Base-by-base conservation (phyloP, 441 rosid species). In the Erysimum pusillum region DNA sequence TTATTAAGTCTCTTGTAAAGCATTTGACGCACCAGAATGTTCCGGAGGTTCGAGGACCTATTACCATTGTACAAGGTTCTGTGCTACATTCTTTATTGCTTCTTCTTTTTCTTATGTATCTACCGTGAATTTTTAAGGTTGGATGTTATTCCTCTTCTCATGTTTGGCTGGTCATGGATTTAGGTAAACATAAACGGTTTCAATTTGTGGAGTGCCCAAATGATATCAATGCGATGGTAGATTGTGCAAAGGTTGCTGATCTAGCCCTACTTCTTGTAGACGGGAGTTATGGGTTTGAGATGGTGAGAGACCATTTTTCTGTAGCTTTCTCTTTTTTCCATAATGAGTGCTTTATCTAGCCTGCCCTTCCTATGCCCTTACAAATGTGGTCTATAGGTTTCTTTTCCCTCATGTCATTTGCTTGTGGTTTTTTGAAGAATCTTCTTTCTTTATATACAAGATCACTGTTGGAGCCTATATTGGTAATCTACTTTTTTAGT, bases 201-300 rank as follows among this genome's bases (percentile, higher is more conserved):
- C 98, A 92, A 57, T 91, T 94, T 84, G 98, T 94, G 77, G 97
- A 94, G 85, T 92, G 99, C 70, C 98, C 98, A 12, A 92, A 90
- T 86, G 97, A 94, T 73, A 88, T 94, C 76, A 94, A 94, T 80
- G 96, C 94, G 74, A 94, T 94, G 99, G 83, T 94, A 48, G 98
- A 92, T 79, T 88, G 93, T 74, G 98, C 98, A 17, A 94, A 94
- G 82, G 79, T 80, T 83, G 97, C 98, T 78, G 98, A 94, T 86
- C 76, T 94, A 69, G 98, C 98, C 34, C 65, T 94, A 76, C 94
- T 94, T 66, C 85, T 94, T 64, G 85, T 88, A 63, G 97, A 92
- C 68, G 99, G 96, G 83, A 92, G 99, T 83, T 94, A 92, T 52
- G 99, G 99, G 45, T 94, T 94, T 79, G 99, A 92, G 87, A 94